These are phyloP conservation scores for Globisporangium uncinulatum DNA, from an alignment of 352 stramenopile genomes.

Conservation along the genomic window DNA sequence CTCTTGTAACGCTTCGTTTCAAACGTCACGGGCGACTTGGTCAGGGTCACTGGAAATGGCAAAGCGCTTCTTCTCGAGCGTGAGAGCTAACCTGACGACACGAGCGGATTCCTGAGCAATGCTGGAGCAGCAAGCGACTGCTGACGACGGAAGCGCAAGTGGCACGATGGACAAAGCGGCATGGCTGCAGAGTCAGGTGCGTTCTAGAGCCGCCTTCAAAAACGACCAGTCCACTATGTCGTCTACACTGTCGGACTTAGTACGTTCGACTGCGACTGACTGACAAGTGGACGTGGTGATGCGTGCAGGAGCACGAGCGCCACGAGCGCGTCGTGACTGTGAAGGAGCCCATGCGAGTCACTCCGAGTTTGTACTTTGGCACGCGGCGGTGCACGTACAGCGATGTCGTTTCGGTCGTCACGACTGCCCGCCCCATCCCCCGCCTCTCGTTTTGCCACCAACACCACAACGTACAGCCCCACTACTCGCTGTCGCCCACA, in stretches of 20 bases:
- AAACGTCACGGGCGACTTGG: too few relatives aligned
- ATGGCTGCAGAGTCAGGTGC: conserved; percentile 35
- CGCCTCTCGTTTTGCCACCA: conserved; percentile 9
- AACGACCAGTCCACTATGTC: too few relatives aligned
- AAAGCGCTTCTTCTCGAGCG: too few relatives aligned
- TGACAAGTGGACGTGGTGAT: neutral
- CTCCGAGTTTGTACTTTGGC: conserved; percentile 66
- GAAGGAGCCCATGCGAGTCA: conserved; percentile 41
- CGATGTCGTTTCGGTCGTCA: conserved; percentile 65
- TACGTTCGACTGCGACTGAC: neutral
- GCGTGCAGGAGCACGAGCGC: conserved; percentile 27
- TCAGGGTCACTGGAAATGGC: too few relatives aligned
- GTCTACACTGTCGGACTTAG: neutral
- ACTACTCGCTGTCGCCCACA: neutral
- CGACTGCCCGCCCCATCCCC: conserved; percentile 31
- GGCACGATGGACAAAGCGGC: conserved; percentile 22
- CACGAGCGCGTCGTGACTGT: conserved; percentile 55
- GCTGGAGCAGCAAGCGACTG: too few relatives aligned
- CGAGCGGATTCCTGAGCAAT: too few relatives aligned
- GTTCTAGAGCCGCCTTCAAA: too few relatives aligned
- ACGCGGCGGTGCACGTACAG: conserved; percentile 68
- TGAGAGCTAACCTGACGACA: too few relatives aligned
- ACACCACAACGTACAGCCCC: conserved; percentile 3
- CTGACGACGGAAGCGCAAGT: neutral
- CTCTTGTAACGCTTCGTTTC: too few relatives aligned